Base-by-base conservation (phyloP, 1,284 basidiomycete species). In the Irpex sp. region DNA sequence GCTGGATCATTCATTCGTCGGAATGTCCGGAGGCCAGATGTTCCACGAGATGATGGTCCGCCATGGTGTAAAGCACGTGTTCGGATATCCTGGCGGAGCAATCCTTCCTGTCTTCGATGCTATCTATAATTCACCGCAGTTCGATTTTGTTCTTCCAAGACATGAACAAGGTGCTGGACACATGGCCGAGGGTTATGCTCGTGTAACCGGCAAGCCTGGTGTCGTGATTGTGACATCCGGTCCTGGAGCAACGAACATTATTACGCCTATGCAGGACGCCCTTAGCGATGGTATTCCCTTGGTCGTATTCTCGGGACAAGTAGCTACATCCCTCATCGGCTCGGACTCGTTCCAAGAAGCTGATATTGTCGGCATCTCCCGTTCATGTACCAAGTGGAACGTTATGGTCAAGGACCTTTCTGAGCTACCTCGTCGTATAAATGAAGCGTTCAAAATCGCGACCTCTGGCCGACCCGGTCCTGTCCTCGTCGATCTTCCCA, bases 21-120 rank as follows among this genome's bases (percentile, higher is more conserved):
- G 97, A 65, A 87, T 97, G 79, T 94, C 94, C 17, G 97, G 97
- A 38, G 97, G 97, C 44, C 86, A 98, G 77, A 98, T 99, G 74
- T 98, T 99, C 81, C 96, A 99, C 77, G 96, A 99, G 79, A 98
- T 99, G 97, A 98, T 99, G 94, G 89, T 96, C 64, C 85, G 97
- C 61, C 97, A 99, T 77, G 87, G 86, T 64, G 96, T 99, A 72
- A 97, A 97, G 78, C 93, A 98, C 74, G 87, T 99, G 59, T 99
- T 99, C 74, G 97, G 97, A 57, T 99, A 99, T 79, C 97, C 97
- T 15, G 97, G 97, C 57, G 96, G 96, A 66, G 97, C 97, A 58
- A 98, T 98, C 74, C 88, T 98, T 17, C 97, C 97, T 69, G 97
- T 99, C 49, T 99, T 98, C 77, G 97, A 99, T 76, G 97, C 97